A percentile compares a stretch with the other conserved stretches of the same genome.
These are phyloP conservation scores for Macrolepiota dolichaula DNA, from an alignment of 768 basidiomycete genomes.

Conservation along the genomic window DNA sequence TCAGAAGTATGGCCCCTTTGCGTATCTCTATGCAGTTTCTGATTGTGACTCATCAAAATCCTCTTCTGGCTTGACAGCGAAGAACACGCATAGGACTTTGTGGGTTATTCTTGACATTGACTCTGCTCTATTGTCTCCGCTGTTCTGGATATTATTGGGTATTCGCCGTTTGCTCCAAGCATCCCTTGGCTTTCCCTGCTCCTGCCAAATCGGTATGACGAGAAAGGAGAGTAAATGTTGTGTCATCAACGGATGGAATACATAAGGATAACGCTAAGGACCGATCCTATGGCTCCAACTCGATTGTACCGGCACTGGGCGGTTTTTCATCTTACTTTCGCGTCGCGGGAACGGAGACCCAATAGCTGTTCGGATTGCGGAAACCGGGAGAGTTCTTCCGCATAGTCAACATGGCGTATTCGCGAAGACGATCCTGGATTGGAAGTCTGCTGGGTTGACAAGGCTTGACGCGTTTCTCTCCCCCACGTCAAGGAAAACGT, in stretches of 20 bases:
- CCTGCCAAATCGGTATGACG: not conserved
- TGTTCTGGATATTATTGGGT: constrained; percentile 10
- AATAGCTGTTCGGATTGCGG: not conserved
- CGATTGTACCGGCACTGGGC: not conserved
- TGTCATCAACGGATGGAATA: not conserved
- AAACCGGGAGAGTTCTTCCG: not conserved
- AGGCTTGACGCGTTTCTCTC: not conserved
- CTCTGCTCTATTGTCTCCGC: constrained; percentile 7
- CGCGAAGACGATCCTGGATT: not conserved
- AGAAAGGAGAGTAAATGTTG: not conserved
- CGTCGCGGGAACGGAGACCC: not conserved
- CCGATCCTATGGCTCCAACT: not conserved
- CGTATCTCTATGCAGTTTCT: not conserved
- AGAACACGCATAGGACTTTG: not conserved
- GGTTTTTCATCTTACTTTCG: not conserved
- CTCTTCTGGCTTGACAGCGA: constrained; percentile 7
- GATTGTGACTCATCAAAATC: constrained; percentile 4
- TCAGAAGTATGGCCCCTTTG: not conserved
- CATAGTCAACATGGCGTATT: not conserved
- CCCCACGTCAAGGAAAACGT: not conserved
- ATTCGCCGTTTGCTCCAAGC: constrained; percentile 9
- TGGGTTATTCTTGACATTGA: constrained; percentile 1
- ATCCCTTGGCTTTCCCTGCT: not conserved
- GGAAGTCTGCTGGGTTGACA: not conserved
- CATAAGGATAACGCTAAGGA: not conserved